Conservation (phyloP, 2,329 filamentous ascomycete genomes). For the Pseudodiploospora longispora region DNA sequence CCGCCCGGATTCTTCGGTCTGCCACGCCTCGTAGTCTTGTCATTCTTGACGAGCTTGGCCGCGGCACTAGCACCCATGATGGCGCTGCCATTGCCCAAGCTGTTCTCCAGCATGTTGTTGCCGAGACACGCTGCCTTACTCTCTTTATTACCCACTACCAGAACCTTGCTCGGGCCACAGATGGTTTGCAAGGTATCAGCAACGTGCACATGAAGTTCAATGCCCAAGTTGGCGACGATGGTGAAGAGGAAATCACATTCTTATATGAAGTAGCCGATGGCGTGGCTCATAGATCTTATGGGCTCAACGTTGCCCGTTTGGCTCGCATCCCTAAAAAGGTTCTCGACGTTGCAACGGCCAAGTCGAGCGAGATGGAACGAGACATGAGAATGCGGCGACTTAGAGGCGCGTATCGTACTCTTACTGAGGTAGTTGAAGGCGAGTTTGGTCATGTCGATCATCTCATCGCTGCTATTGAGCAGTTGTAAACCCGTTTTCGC, state of each 20-base stretch:
- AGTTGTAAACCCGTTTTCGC: conserved; percentile 34
- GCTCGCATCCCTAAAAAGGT: conserved; percentile 72
- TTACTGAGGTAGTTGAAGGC: conserved; percentile 33
- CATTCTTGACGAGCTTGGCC: conserved; percentile 88
- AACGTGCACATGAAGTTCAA: conserved; percentile 96
- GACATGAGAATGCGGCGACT: conserved; percentile 58
- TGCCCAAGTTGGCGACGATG: conserved; percentile 29
- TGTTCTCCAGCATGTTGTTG: conserved; percentile 77
- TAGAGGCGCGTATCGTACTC: conserved; percentile 34
- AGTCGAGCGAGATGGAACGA: conserved; percentile 73
- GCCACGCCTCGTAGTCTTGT: conserved; percentile 79
- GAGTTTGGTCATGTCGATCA: conserved; percentile 40
- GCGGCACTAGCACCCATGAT: conserved; percentile 91
- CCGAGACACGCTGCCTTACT: conserved; percentile 66
- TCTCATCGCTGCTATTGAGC: conserved; percentile 48
- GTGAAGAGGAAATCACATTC: conserved; percentile 79
- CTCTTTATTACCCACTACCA: conserved; percentile 99
- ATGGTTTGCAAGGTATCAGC: conserved; percentile 60
- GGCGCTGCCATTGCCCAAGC: conserved; percentile 92
- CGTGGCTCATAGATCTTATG: conserved; percentile 88
- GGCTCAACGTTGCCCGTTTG: conserved; percentile 82
- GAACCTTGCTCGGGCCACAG: conserved; percentile 62
- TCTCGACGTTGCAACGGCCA: conserved; percentile 69
- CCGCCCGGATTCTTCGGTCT: conserved; percentile 79
- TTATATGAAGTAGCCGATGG: conserved; percentile 88